Conservation (phyloP, 371 early-diverging fungal species). For the Apophysomyces sp. region DNA sequence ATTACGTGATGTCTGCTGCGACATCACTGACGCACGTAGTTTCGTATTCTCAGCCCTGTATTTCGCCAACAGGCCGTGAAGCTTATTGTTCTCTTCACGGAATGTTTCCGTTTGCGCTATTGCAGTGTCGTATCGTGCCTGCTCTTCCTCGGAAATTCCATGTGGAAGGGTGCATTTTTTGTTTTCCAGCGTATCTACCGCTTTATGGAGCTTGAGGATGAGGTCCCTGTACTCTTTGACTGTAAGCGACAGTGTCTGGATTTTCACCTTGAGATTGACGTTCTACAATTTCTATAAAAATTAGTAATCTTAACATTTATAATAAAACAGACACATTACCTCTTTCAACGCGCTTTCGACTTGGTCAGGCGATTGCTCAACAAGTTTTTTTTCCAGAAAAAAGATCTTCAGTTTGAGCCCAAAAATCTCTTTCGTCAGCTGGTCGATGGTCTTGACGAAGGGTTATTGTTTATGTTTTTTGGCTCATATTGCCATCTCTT, state of each 20-base stretch:
- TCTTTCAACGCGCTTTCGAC: conserved; percentile 55
- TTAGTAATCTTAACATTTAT: neutral
- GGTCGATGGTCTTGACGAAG: conserved; percentile 61
- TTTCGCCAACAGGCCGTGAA: conserved; percentile 31
- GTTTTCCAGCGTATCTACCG: conserved; percentile 41
- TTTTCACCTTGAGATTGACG: conserved; percentile 50
- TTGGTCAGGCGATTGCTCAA: conserved; percentile 59
- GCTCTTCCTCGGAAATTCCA: conserved; percentile 55
- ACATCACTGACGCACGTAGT: conserved; percentile 20
- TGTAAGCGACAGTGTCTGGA: conserved; percentile 47
- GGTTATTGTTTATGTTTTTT: neutral
- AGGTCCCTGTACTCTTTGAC: conserved; percentile 52
- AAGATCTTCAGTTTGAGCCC: conserved; percentile 68
- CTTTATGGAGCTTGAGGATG: conserved; percentile 42
- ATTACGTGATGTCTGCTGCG: conserved; percentile 12
- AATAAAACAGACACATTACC: conserved; percentile 28
- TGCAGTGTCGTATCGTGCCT: conserved; percentile 40
- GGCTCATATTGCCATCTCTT: neutral
- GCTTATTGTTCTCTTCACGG: conserved; percentile 37
- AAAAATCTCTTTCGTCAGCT: conserved; percentile 69
- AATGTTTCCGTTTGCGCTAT: conserved; percentile 27
- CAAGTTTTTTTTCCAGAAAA: conserved; percentile 61
- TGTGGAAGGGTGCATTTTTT: conserved; percentile 49
- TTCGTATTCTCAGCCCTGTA: conserved; percentile 34
- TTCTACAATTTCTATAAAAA: conserved; percentile 32